Conservation (phyloP, 2,329 filamentous ascomycete species). For the Chalaropsis thielavioides region DNA sequence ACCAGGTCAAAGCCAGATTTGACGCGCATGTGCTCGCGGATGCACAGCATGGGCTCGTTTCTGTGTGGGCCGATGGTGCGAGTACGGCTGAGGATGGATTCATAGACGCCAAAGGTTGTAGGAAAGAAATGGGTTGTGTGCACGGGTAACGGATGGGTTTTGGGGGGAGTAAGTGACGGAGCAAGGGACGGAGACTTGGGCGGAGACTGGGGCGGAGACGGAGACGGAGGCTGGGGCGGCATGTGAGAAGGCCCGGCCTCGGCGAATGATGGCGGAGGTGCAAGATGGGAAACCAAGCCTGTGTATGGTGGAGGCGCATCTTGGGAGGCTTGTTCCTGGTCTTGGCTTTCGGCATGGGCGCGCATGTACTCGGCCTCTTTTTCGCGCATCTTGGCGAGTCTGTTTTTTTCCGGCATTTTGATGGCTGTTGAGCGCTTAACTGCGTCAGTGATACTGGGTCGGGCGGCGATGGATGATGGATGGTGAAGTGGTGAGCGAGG, state of each 20-base stretch:
- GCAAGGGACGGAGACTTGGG: too few relatives aligned
- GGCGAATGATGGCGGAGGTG: not conserved
- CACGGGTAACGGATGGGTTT: not conserved
- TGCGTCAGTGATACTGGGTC: not conserved
- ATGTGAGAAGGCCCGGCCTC: not conserved
- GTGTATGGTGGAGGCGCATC: not conserved
- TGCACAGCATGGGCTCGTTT: constrained; percentile 8
- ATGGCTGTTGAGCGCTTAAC: not conserved
- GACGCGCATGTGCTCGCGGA: constrained; percentile 6
- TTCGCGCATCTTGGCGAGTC: constrained; percentile 3
- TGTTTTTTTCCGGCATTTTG: not conserved
- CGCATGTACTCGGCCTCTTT: constrained; percentile 11
- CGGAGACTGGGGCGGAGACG: not conserved
- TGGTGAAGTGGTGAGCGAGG: not conserved
- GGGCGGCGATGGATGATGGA: not conserved
- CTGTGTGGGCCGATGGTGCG: constrained; percentile 13
- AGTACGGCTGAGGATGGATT: constrained; percentile 7
- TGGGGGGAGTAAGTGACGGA: not conserved
- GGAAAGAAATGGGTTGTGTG: constrained; percentile 11
- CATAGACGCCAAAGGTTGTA: constrained; percentile 13
- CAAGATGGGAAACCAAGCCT: not conserved
- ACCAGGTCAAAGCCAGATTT: constrained; percentile 3
- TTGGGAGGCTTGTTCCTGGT: not conserved
- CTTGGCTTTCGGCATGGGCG: constrained; percentile 3
- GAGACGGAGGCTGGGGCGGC: not conserved